Conservation (phyloP, 345 rosid genomes). For the Bruguiera gymnorhiza region DNA sequence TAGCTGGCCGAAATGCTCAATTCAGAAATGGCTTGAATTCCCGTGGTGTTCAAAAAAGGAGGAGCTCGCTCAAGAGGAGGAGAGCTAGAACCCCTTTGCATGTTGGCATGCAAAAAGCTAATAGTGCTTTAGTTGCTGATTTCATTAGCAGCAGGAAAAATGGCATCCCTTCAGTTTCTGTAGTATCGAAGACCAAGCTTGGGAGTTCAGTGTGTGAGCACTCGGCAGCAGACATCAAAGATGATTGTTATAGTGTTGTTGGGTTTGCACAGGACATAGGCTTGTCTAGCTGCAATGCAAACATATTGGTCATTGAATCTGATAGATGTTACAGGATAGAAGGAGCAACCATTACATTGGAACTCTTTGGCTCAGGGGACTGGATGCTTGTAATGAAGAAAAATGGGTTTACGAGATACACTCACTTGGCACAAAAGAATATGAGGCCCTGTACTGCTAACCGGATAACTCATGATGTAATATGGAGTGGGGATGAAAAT, state of each 20-base stretch:
- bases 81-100: conserved; percentile 53
- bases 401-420: conserved; percentile 42
- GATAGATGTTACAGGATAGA: conserved; percentile 77
- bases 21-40: conserved; percentile 47
- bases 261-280: conserved; percentile 33
- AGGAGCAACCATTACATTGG: conserved; percentile 55
- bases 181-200: conserved; percentile 43
- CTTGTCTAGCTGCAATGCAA: conserved; percentile 52
- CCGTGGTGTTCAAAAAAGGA: conserved; percentile 64
- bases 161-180: conserved; percentile 44
- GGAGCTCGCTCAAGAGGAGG: conserved; percentile 68
- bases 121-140: conserved; percentile 58
- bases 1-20: conserved; percentile 43
- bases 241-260: conserved; percentile 25
- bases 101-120: conserved; percentile 41
- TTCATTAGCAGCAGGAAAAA: conserved; percentile 52
- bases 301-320: conserved; percentile 47
- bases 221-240: conserved; percentile 34
- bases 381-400: conserved; percentile 67
- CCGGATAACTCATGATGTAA: conserved; percentile 57
- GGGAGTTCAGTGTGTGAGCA: conserved; percentile 43
- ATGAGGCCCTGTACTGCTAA: conserved; percentile 65
- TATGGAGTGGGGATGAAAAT: conserved; percentile 68
- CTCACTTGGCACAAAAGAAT: conserved; percentile 45
- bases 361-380: conserved; percentile 53